Base-by-base conservation (phyloP, 2,329 filamentous ascomycete species). In the Colletotrichum viniferum region DNA sequence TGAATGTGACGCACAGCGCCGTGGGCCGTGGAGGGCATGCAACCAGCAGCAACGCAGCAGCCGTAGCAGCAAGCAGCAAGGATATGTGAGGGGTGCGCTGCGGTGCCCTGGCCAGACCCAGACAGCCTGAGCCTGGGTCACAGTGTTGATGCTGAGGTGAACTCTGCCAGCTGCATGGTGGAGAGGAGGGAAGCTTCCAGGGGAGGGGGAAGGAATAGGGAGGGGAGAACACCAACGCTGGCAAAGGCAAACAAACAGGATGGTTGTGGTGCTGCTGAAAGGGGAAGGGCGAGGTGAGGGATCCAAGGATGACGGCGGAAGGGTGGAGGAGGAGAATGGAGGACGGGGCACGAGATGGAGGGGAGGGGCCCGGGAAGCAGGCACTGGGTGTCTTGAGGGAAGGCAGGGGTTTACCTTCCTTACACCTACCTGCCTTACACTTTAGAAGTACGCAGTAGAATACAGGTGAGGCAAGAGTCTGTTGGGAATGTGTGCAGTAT, bases 1-100 rank as follows among this genome's bases (percentile, higher is more conserved):
- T 36, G 61, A 60, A 58, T 48, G 72, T 71, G 68, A 74, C 72
- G 71, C 71, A 74, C 67, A 71, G 60, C 26, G 36, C 65, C 56
- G 52, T 58, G 16, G 43, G 8, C 14, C 18, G 3, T 52, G 66
- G 28, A 64, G 24, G 24, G 60, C 60, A 65, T 58, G 69, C 71
- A 73, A 65, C 48, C 56, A 69, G 60, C 18, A 60, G 56, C 55
- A 66, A 34, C 69, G 30, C 55, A 58, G 26, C 55, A 58, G 61
- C 43, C 36, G 36, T 12, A 48, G 34, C 36, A 68, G 55, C 52
- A 69, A 48, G 34, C 32, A 38, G 56, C 56, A 69, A 58, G 66
- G 56, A 30, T 62, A 58, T 18, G 55, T 68, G 28, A 52, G 43
- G 43, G 43, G 43, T 52, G 43, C 43, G 38, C 32, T 56, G 56